Conservation (phyloP, 805 yeast genomes). For the Dipodascopsis tothii region DNA sequence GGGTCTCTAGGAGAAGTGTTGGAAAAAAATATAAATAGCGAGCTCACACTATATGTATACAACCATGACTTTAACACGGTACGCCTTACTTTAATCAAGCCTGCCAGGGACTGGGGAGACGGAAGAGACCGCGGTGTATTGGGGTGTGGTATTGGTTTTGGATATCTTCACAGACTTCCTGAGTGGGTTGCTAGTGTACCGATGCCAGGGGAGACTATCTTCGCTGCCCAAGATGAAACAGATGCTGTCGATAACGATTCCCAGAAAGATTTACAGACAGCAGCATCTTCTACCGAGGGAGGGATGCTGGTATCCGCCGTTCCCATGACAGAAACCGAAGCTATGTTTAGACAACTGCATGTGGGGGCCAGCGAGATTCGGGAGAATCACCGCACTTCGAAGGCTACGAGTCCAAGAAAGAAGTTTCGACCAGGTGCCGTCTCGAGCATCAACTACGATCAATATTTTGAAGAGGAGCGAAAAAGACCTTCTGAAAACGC, state of each 20-base stretch:
- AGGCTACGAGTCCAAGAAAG: neutral
- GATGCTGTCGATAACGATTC: conserved; percentile 3
- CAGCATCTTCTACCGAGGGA: neutral
- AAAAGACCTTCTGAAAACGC: conserved; percentile 6
- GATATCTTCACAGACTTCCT: conserved; percentile 54
- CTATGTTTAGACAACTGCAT: conserved; percentile 11
- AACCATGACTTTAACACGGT: conserved; percentile 80
- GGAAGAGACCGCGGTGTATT: conserved; percentile 57
- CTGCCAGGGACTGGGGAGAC: conserved; percentile 62
- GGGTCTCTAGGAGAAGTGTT: conserved; percentile 10
- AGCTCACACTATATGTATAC: conserved; percentile 54
- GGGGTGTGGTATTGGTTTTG: conserved; percentile 95
- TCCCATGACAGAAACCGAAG: conserved; percentile 16
- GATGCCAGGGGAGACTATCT: conserved; percentile 18
- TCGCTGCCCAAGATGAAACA: conserved; percentile 8
- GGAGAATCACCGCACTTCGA: neutral
- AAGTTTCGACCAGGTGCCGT: neutral
- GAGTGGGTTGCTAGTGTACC: conserved; percentile 11
- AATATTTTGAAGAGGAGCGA: conserved; percentile 20
- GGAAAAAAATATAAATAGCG: conserved; percentile 10
- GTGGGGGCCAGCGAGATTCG: neutral
- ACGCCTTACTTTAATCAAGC: conserved; percentile 77
- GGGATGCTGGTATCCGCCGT: conserved; percentile 1
- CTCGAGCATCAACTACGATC: conserved; percentile 10
- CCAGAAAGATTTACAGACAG: neutral